Percentiles rank a stretch among this genome's conserved stretches.
Evolutionary conservation across 2,329 filamentous ascomycete genomes (phyloP).

Genomic region (Hypoxylon sp.): DNA sequence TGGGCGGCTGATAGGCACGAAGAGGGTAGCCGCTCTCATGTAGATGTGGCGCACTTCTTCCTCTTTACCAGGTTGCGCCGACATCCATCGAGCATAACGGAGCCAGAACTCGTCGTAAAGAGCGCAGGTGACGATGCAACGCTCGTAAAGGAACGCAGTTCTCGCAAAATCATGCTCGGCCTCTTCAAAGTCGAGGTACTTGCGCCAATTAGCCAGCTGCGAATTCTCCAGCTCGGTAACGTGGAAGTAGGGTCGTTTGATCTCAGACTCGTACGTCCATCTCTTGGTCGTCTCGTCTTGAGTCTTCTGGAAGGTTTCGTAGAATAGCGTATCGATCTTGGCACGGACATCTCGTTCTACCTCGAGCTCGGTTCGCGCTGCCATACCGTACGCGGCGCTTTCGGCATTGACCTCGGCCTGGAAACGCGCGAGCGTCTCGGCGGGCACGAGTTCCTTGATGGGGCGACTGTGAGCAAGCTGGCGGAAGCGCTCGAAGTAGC

Average conservation of each 20-base stretch:
- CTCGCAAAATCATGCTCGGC: constrained; percentile 78
- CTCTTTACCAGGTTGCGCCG: constrained; percentile 77
- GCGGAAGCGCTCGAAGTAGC: constrained; percentile 92
- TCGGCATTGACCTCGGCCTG: constrained; percentile 76
- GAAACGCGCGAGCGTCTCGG: constrained; percentile 73
- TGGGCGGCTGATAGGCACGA: constrained; percentile 85
- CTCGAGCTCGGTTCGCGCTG: constrained; percentile 74
- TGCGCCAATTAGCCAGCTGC: constrained; percentile 90
- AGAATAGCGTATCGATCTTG: constrained; percentile 81
- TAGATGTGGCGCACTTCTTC: constrained; percentile 94
- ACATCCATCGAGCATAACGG: constrained; percentile 96
- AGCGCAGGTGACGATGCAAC: constrained; percentile 89
- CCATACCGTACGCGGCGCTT: constrained; percentile 58
- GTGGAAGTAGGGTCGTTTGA: constrained; percentile 97
- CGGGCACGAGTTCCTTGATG: constrained; percentile 73
- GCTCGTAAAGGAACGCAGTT: constrained; percentile 86
- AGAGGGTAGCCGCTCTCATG: constrained; percentile 82
- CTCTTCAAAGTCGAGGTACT: constrained; percentile 97
- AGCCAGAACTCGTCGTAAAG: constrained; percentile 99
- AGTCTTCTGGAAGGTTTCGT: constrained; percentile 80
- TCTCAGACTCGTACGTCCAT: constrained; percentile 93
- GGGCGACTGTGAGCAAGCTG: constrained; percentile 77
- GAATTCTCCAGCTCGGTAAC: constrained; percentile 88
- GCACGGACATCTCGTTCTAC: constrained; percentile 82
- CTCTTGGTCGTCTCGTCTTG: constrained; percentile 90